Evolutionary conservation across 2,329 filamentous ascomycete genomes (phyloP).

Genomic region (Cercospora zeina): DNA sequence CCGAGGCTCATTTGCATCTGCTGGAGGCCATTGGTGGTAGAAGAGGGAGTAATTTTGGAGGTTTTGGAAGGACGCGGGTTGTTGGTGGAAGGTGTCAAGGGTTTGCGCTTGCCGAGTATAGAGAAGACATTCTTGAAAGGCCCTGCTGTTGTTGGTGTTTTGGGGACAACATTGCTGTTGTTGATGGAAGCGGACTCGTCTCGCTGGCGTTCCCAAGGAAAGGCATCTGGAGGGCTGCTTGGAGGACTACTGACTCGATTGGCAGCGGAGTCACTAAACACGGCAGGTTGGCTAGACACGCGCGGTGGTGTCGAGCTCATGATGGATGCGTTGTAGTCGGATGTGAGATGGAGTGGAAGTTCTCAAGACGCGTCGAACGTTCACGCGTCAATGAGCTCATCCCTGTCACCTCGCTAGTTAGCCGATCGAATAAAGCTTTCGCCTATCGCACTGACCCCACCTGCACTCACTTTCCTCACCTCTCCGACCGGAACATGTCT

Average conservation of each 20-base stretch:
- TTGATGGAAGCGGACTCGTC: background rate
- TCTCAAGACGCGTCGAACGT: conserved; percentile 11
- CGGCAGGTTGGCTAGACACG: conserved; percentile 18
- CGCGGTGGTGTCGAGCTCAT: conserved; percentile 29
- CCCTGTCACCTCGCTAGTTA: background rate
- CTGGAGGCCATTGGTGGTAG: conserved; percentile 45
- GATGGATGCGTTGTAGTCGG: background rate
- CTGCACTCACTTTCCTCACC: conserved; percentile 12
- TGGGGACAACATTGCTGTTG: conserved; percentile 4
- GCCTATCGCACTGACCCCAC: conserved; percentile 13
- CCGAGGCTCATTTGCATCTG: conserved; percentile 65
- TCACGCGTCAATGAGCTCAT: conserved; percentile 14
- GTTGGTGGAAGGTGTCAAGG: conserved; percentile 31
- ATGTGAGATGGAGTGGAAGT: background rate
- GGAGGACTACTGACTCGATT: conserved; percentile 49
- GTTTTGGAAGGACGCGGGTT: conserved; percentile 40
- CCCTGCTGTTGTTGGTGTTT: conserved; percentile 34
- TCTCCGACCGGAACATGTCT: conserved; percentile 12
- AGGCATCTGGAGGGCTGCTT: conserved; percentile 52
- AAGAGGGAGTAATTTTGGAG: conserved; percentile 29
- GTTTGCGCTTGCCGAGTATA: conserved; percentile 38
- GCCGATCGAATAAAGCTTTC: conserved; percentile 3
- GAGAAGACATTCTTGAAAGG: conserved; percentile 38
- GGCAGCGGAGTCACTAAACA: conserved; percentile 32
- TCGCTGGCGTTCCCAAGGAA: conserved; percentile 40